A percentile compares a stretch with the other conserved stretches of the same genome.
phyloP scores from a whole-genome alignment of 306 rosid species.

The Quercus dentata region DNA sequence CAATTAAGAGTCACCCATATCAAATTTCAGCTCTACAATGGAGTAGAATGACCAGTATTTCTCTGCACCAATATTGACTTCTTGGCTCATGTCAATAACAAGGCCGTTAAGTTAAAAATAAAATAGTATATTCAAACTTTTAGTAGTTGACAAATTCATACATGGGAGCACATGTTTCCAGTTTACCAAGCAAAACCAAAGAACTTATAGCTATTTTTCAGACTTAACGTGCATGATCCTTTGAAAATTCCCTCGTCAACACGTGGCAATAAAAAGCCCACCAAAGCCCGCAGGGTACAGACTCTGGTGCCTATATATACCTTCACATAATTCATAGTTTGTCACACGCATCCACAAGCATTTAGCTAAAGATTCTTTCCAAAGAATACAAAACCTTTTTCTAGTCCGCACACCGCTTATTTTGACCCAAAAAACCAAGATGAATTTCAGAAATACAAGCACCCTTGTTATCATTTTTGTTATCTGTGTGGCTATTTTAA shows the following conservation, averaged over 20 bases:
- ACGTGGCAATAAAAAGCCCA: conserved; percentile 5
- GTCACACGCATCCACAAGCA: not conserved
- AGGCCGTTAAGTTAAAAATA: not conserved
- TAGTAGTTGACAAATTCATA: conserved; percentile 2
- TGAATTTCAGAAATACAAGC: conserved; percentile 23
- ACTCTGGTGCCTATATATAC: conserved; percentile 15
- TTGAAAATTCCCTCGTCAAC: conserved; percentile 24
- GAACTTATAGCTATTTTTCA: not conserved
- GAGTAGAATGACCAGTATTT: not conserved
- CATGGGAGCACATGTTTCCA: not conserved
- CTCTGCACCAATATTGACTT: not conserved
- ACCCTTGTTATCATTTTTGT: conserved; percentile 10
- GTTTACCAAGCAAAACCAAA: not conserved
- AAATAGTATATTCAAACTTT: not conserved
- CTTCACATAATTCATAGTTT: not conserved
- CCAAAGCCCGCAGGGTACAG: not conserved
- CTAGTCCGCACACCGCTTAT: no score
- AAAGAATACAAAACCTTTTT: no score
- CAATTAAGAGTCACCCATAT: not conserved
- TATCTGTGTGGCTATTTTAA: not conserved
- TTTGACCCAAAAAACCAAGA: not conserved
- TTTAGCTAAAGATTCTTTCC: not conserved
- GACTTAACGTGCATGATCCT: not conserved
- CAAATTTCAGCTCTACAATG: no score
- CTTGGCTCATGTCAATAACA: not conserved